Percentiles rank a stretch among this genome's conserved stretches.
phyloP scores from a whole-genome alignment of 305 asterid genomes.

The Solanum hybrid region DNA sequence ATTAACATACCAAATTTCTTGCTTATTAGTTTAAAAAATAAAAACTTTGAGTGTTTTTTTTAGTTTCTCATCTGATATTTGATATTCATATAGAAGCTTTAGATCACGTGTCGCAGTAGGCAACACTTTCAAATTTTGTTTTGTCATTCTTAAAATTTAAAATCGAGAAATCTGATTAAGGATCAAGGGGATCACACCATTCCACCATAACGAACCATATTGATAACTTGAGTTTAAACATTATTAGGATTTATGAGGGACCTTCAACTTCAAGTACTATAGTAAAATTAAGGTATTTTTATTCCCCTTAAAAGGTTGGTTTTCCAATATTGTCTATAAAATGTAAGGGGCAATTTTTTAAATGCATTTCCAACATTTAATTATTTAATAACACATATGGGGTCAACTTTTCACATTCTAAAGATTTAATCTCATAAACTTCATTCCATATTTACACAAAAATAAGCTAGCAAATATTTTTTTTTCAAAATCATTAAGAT shows the following conservation, averaged over 20 bases:
- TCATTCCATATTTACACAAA: neutral
- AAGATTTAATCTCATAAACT: neutral
- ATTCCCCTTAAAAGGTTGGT: neutral
- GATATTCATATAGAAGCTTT: neutral
- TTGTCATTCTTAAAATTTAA: neutral
- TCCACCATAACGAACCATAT: neutral
- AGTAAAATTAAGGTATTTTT: neutral
- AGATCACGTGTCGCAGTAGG: rapidly evolving
- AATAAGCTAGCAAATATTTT: neutral
- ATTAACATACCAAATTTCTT: neutral
- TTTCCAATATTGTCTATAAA: neutral
- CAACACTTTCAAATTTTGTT: rapidly evolving
- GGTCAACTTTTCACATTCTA: neutral
- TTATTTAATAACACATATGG: neutral
- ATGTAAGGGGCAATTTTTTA: neutral
- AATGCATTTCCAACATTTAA: neutral
- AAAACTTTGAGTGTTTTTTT: neutral
- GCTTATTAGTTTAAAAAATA: neutral
- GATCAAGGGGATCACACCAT: neutral
- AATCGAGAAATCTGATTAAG: neutral
- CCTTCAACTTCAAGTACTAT: neutral
- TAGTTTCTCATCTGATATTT: rapidly evolving
- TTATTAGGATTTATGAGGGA: neutral
- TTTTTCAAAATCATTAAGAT: neutral
- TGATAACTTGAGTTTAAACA: neutral